These are phyloP conservation scores for Eucommia ulmoides DNA, from an alignment of 257 asterid genomes.

Conservation along the genomic window DNA sequence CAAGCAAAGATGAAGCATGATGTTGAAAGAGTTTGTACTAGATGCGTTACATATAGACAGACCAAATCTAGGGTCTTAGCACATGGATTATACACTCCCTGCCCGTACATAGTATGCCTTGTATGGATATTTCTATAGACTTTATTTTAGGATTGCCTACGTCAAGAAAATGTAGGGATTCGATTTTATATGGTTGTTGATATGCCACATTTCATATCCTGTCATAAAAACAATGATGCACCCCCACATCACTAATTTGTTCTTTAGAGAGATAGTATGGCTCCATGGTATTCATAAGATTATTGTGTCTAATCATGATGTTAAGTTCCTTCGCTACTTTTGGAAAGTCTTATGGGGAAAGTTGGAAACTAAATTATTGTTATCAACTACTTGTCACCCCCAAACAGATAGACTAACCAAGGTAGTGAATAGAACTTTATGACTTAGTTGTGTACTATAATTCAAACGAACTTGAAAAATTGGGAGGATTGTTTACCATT, in stretches of 20 bases:
- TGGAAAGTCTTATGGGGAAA: background rate
- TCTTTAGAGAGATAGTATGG: background rate
- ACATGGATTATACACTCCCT: background rate
- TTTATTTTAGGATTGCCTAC: background rate
- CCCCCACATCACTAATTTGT: background rate
- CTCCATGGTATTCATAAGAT: background rate
- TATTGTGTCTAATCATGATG: background rate
- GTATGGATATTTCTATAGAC: background rate
- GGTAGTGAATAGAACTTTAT: background rate
- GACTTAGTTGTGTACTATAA: background rate
- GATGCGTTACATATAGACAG: background rate
- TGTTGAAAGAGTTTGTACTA: background rate
- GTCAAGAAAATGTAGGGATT: background rate
- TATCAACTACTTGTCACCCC: background rate
- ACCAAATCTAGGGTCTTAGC: background rate
- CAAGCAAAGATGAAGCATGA: background rate
- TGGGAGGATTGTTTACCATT: background rate
- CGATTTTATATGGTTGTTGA: background rate
- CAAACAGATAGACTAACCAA: background rate
- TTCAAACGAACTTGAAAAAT: background rate
- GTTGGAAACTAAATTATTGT: background rate
- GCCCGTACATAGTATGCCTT: background rate
- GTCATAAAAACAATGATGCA: background rate
- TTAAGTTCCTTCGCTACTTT: background rate
- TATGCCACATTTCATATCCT: background rate